Percentiles rank a stretch among this genome's conserved stretches.
Evolutionary conservation across 2,329 filamentous ascomycete species (phyloP).

Genomic region (Grosmannia huntii): DNA sequence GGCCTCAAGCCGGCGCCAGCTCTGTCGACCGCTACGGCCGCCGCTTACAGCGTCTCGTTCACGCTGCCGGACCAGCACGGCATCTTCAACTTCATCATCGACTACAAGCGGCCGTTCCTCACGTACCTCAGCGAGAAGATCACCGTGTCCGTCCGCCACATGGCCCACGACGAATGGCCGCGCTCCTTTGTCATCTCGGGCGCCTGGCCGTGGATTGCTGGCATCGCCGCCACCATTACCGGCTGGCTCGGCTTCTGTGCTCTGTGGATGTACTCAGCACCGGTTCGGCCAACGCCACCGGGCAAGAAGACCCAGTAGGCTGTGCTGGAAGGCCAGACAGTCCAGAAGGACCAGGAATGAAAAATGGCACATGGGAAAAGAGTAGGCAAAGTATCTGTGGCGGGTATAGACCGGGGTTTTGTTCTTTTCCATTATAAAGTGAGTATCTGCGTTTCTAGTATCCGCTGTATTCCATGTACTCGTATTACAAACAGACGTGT

Average conservation of each 20-base stretch:
- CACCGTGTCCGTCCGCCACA: slow-evolving; percentile 88
- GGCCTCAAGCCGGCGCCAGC: slow-evolving; percentile 43
- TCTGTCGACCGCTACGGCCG: slow-evolving; percentile 48
- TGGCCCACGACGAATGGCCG: slow-evolving; percentile 94
- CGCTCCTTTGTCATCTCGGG: slow-evolving; percentile 80
- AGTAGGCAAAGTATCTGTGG: neutral
- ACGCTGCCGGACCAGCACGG: slow-evolving; percentile 90
- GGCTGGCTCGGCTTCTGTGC: slow-evolving; percentile 79
- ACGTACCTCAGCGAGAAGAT: slow-evolving; percentile 86
- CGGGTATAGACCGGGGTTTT: neutral
- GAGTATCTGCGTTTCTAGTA: neutral
- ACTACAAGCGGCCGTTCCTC: slow-evolving; percentile 92
- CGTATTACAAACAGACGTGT: neutral
- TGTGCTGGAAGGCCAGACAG: neutral
- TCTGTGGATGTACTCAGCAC: slow-evolving; percentile 68
- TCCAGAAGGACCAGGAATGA: neutral
- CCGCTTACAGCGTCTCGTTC: slow-evolving; percentile 64
- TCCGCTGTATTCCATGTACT: neutral
- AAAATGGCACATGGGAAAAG: neutral
- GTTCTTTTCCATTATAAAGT: neutral
- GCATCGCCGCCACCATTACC: slow-evolving; percentile 68
- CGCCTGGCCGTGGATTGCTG: slow-evolving; percentile 89
- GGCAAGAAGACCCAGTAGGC: slow-evolving; percentile 35
- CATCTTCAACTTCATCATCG: slow-evolving; percentile 96
- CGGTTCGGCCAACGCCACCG: slow-evolving; percentile 20